phyloP scores from a whole-genome alignment of 2,329 filamentous ascomycete species.

The Eutypa lata region DNA sequence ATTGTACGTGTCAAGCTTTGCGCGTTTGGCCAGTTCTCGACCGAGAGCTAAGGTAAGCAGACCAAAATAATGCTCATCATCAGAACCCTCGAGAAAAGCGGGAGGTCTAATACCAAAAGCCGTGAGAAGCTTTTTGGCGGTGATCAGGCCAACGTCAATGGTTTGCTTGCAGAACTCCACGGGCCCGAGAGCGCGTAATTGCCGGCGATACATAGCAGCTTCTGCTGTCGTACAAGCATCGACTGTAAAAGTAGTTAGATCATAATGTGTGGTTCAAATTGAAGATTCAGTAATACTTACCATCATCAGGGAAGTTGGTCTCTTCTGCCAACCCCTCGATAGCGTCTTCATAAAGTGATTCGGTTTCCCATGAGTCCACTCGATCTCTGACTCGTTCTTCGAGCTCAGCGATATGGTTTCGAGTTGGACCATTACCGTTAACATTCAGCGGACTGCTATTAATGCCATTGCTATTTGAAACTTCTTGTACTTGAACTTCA shows the following conservation, averaged over 20 bases:
- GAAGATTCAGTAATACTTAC: slow-evolving; percentile 30
- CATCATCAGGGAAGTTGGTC: slow-evolving; percentile 37
- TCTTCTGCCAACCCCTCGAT: slow-evolving; percentile 57
- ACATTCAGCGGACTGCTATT: not conserved
- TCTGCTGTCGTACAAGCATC: slow-evolving; percentile 53
- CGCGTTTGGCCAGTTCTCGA: slow-evolving; percentile 76
- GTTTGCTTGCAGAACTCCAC: slow-evolving; percentile 72
- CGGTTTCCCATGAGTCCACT: slow-evolving; percentile 58
- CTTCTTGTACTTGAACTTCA: slow-evolving; percentile 7
- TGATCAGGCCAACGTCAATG: slow-evolving; percentile 65
- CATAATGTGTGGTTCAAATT: not conserved
- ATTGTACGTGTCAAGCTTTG: slow-evolving; percentile 78
- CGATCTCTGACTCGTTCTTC: slow-evolving; percentile 51
- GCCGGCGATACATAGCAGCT: slow-evolving; percentile 63
- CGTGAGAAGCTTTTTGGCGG: slow-evolving; percentile 78
- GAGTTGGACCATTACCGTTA: not conserved
- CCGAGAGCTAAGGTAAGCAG: slow-evolving; percentile 75
- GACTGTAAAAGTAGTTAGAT: slow-evolving; percentile 17
- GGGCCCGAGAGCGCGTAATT: slow-evolving; percentile 74
- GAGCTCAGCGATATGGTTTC: slow-evolving; percentile 34
- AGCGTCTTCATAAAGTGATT: slow-evolving; percentile 62
- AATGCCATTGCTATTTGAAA: slow-evolving; percentile 10
- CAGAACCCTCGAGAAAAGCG: slow-evolving; percentile 65
- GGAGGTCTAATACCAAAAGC: slow-evolving; percentile 80
- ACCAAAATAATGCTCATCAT: slow-evolving; percentile 73